phyloP scores from a whole-genome alignment of 2,329 filamentous ascomycete species.

The Penicillium griseofulvum region DNA sequence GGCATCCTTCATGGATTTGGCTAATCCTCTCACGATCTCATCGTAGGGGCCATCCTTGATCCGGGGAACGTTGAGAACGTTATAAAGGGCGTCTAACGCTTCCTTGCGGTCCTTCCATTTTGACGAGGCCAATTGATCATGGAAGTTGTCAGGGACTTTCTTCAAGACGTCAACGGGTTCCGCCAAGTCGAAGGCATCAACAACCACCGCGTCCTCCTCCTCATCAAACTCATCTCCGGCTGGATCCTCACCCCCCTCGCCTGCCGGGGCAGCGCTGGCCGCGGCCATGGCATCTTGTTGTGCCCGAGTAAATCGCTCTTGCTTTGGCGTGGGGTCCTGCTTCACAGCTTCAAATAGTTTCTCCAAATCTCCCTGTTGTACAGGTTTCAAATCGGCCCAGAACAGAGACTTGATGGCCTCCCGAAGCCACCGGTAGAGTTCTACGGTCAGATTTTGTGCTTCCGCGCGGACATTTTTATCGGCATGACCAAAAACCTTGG shows the following conservation, averaged over 20 bases:
- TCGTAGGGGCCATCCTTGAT: slow-evolving; percentile 90
- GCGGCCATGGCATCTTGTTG: slow-evolving; percentile 81
- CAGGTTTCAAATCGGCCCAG: slow-evolving; percentile 91
- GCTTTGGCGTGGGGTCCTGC: slow-evolving; percentile 79
- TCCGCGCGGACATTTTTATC: slow-evolving; percentile 98
- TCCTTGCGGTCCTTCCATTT: slow-evolving; percentile 99
- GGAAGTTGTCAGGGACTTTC: slow-evolving; percentile 77
- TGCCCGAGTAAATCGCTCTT: slow-evolving; percentile 80
- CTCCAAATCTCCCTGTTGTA: slow-evolving; percentile 91
- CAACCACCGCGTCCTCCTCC: slow-evolving; percentile 61
- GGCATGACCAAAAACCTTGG: slow-evolving; percentile 90
- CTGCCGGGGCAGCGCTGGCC: slow-evolving; percentile 61
- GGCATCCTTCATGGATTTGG: slow-evolving; percentile 98
- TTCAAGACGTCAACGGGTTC: slow-evolving; percentile 84
- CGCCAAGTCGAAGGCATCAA: slow-evolving; percentile 77
- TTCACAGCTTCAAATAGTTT: slow-evolving; percentile 93
- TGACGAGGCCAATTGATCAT: slow-evolving; percentile 78
- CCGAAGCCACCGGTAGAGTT: slow-evolving; percentile 93
- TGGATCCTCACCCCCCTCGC: slow-evolving; percentile 52
- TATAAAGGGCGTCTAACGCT: slow-evolving; percentile 76
- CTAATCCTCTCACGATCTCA: slow-evolving; percentile 77
- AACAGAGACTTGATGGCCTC: slow-evolving; percentile 99
- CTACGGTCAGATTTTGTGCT: slow-evolving; percentile 84
- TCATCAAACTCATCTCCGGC: slow-evolving; percentile 52
- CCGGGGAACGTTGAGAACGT: slow-evolving; percentile 74